phyloP scores from a whole-genome alignment of 2,329 filamentous ascomycete species.

The Mycosphaerella arachidis region DNA sequence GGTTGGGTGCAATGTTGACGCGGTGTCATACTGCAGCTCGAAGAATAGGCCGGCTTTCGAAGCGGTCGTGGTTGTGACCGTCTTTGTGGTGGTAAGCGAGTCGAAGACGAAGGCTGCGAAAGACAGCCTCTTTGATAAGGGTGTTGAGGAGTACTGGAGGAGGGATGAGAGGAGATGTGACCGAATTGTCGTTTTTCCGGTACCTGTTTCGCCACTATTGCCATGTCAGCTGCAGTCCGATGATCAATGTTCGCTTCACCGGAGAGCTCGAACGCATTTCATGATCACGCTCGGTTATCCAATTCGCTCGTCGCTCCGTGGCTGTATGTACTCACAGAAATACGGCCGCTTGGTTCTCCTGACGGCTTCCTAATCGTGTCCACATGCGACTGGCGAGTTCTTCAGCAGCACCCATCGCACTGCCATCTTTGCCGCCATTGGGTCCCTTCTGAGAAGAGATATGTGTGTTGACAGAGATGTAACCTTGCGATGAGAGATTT shows the following conservation, averaged over 20 bases:
- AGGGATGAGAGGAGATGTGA: slow-evolving; percentile 82
- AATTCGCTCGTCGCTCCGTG: not conserved
- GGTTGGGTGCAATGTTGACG: slow-evolving; percentile 75
- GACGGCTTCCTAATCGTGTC: slow-evolving; percentile 76
- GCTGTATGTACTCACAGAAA: slow-evolving; percentile 69
- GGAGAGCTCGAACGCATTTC: not conserved
- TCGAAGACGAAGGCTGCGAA: slow-evolving; percentile 95
- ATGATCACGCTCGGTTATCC: not conserved
- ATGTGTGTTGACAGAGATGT: slow-evolving; percentile 92
- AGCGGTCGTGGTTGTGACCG: slow-evolving; percentile 87
- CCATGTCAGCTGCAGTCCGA: slow-evolving; percentile 13
- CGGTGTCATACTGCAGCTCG: slow-evolving; percentile 93
- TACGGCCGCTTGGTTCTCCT: slow-evolving; percentile 87
- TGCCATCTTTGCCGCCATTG: slow-evolving; percentile 87
- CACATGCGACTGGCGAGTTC: slow-evolving; percentile 85
- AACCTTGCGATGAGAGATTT: slow-evolving; percentile 80
- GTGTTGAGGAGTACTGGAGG: slow-evolving; percentile 84
- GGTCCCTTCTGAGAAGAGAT: slow-evolving; percentile 81
- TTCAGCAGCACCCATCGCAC: slow-evolving; percentile 86
- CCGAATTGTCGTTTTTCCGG: slow-evolving; percentile 91
- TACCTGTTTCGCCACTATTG: slow-evolving; percentile 82
- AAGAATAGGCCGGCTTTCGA: slow-evolving; percentile 95
- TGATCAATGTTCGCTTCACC: not conserved
- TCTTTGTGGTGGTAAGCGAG: slow-evolving; percentile 93
- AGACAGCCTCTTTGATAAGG: slow-evolving; percentile 86